These are phyloP conservation scores for Sicyos edulis DNA, from an alignment of 306 rosid genomes.

Conservation along the genomic window DNA sequence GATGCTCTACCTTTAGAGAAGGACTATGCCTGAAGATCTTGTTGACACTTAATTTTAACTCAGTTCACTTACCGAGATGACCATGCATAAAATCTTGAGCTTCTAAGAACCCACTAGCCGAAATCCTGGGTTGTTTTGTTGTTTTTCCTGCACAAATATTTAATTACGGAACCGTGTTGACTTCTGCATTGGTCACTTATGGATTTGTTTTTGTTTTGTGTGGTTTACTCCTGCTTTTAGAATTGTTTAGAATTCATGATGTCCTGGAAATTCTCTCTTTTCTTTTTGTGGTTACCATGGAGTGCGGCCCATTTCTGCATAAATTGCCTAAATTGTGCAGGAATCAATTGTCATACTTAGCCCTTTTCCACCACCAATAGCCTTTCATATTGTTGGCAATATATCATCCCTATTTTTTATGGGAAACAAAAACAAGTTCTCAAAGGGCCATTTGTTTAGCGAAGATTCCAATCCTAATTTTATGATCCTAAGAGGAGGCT, in stretches of 20 bases:
- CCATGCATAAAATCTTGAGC: slow-evolving; percentile 58
- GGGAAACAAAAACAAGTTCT: no score
- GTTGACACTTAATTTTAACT: slow-evolving; percentile 46
- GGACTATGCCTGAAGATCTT: slow-evolving; percentile 63
- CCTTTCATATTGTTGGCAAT: background rate
- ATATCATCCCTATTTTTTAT: no score
- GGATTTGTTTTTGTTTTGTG: slow-evolving; percentile 15
- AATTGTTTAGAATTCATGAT: background rate
- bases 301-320: background rate
- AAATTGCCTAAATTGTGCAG: background rate
- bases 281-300: background rate
- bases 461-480: no score
- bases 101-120: slow-evolving; percentile 72
- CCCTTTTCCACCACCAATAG: slow-evolving; percentile 1
- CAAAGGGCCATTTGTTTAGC: no score
- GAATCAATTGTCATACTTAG: background rate
- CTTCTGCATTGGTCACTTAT: slow-evolving; percentile 26
- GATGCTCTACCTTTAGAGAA: slow-evolving; percentile 72
- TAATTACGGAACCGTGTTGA: slow-evolving; percentile 41
- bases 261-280: background rate
- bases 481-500: no score
- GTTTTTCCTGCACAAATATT: slow-evolving; percentile 41
- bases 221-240: slow-evolving; percentile 17
- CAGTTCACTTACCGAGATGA: slow-evolving; percentile 68
- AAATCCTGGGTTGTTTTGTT: slow-evolving; percentile 43